These are phyloP conservation scores for Rhizopogon vesiculosus DNA, from an alignment of 768 basidiomycete species.

Conservation along the genomic window DNA sequence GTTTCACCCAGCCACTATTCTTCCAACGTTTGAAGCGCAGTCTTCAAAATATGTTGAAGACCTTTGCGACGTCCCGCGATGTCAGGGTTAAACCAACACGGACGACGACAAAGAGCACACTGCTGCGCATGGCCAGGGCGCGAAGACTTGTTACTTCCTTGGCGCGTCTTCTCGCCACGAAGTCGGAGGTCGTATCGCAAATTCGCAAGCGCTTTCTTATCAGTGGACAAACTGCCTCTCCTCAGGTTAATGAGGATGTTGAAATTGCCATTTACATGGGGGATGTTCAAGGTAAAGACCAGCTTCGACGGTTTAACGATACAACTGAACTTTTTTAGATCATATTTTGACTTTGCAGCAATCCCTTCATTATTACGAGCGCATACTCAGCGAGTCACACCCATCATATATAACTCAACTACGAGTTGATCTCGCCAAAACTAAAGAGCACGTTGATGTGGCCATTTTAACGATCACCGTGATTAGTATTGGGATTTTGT, in stretches of 20 bases:
- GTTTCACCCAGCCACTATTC: conserved; percentile 18
- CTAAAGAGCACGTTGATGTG: conserved; percentile 60
- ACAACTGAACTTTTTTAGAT: conserved; percentile 41
- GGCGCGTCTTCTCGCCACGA: conserved; percentile 68
- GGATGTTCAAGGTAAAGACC: conserved; percentile 76
- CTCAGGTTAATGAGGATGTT: conserved; percentile 42
- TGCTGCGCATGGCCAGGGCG: conserved; percentile 76
- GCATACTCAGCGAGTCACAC: conserved; percentile 82
- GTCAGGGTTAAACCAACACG: conserved; percentile 20
- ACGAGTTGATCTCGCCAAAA: conserved; percentile 50
- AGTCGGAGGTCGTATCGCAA: conserved; percentile 78
- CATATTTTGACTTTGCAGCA: conserved; percentile 88
- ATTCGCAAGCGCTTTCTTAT: conserved; percentile 65
- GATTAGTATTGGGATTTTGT: conserved; percentile 64
- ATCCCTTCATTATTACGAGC: conserved; percentile 80
- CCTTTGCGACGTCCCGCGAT: not conserved
- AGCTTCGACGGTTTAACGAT: not conserved
- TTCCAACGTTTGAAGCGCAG: conserved; percentile 33
- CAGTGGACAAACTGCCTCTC: conserved; percentile 21
- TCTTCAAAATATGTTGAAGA: conserved; percentile 10
- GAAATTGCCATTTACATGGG: conserved; percentile 87
- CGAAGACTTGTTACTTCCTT: conserved; percentile 77
- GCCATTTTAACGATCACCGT: conserved; percentile 61
- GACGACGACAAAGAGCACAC: conserved; percentile 42
- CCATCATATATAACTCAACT: conserved; percentile 82